Percentiles rank a stretch among this genome's conserved stretches.
Evolutionary conservation across 441 rosid genomes (phyloP).

Genomic region (Rhodomyrtus psidioides): DNA sequence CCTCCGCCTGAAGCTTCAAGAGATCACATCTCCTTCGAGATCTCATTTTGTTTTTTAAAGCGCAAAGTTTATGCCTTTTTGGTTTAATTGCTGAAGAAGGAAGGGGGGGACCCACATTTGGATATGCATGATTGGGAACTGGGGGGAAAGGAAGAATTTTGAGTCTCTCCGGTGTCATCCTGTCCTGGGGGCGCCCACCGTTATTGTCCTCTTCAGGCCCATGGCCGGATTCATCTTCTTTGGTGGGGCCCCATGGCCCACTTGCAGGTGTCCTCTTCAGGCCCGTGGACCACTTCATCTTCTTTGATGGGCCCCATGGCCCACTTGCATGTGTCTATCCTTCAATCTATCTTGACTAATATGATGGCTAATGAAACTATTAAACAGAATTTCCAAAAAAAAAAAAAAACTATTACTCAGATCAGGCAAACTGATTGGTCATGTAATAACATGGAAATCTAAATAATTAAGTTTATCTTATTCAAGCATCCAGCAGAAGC

Average conservation of each 20-base stretch:
- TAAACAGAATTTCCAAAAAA: too few relatives aligned
- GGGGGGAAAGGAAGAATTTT: not conserved
- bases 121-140: not conserved
- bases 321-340: not conserved
- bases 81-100: not conserved
- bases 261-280: not conserved
- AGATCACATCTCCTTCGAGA: not conserved
- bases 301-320: not conserved
- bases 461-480: not conserved
- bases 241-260: not conserved
- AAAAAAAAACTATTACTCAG: not conserved
- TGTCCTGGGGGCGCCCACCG: not conserved
- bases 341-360: rapidly evolving
- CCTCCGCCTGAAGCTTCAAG: not conserved
- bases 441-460: not conserved
- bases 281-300: not conserved
- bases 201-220: not conserved
- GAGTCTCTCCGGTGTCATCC: not conserved
- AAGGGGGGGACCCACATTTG: not conserved
- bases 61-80: not conserved
- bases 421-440: not conserved
- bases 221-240: not conserved
- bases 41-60: not conserved
- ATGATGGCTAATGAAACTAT: not conserved
- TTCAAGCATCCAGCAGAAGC: not conserved